Evolutionary conservation across 169 alveolate species (phyloP).

Genomic region (Plasmodium inui): DNA sequence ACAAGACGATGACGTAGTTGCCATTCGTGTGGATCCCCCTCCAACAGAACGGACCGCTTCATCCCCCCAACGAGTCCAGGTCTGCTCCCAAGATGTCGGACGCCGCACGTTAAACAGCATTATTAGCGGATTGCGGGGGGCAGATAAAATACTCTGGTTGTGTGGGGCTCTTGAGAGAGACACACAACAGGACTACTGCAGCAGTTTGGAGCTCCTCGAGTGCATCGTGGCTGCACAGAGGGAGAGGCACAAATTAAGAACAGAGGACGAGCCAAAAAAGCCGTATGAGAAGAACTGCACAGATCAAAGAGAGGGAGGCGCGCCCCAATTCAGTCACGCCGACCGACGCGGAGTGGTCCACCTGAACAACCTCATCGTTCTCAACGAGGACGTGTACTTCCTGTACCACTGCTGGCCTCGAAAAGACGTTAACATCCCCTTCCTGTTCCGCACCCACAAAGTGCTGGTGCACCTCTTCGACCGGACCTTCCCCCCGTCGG

Average conservation of each 20-base stretch:
- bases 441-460: slow-evolving; percentile 11
- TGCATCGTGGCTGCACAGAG: neutral
- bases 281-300: neutral
- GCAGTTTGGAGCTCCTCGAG: slow-evolving; percentile 24
- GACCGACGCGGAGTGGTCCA: neutral
- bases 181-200: neutral
- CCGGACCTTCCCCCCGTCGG: neutral
- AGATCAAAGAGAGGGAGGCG: neutral
- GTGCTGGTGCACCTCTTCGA: slow-evolving; percentile 21
- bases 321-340: neutral
- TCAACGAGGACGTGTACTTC: slow-evolving; percentile 30
- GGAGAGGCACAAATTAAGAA: neutral
- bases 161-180: slow-evolving; percentile 65
- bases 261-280: neutral
- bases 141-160: slow-evolving; percentile 56
- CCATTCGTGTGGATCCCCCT: neutral
- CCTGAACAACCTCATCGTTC: slow-evolving; percentile 30
- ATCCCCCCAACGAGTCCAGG: neutral
- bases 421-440: slow-evolving; percentile 4
- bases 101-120: slow-evolving; percentile 4
- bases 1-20: neutral
- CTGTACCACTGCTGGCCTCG: slow-evolving; percentile 10
- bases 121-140: neutral
- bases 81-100: slow-evolving; percentile 8
- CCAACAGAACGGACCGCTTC: neutral